Conservation (phyloP, 2,329 filamentous ascomycete genomes). For the Ascochyta clinopodiicola region DNA sequence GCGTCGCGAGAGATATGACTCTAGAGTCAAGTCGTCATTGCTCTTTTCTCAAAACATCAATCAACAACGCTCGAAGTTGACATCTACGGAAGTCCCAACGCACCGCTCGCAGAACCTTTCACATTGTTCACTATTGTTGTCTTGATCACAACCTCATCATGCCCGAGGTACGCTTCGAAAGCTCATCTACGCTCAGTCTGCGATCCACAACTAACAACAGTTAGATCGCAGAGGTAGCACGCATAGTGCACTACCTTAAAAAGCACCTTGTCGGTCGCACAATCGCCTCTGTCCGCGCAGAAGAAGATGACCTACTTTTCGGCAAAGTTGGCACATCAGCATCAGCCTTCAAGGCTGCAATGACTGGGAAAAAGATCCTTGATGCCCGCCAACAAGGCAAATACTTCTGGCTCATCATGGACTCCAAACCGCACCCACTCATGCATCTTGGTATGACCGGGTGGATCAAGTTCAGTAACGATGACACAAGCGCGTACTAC, state of each 20-base stretch:
- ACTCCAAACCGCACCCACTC: conserved; percentile 79
- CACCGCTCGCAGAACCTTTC: background rate
- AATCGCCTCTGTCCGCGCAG: conserved; percentile 71
- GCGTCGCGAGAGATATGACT: conserved; percentile 14
- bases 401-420: conserved; percentile 92
- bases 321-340: conserved; percentile 88
- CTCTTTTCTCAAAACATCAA: background rate
- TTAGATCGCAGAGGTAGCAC: conserved; percentile 69
- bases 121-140: background rate
- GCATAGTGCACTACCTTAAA: conserved; percentile 83
- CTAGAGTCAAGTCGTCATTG: conserved; percentile 8
- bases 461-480: conserved; percentile 86
- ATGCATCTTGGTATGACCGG: conserved; percentile 81
- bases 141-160: conserved; percentile 23
- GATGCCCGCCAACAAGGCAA: conserved; percentile 88
- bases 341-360: conserved; percentile 72
- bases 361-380: conserved; percentile 75
- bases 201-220: background rate
- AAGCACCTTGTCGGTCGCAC: conserved; percentile 84
- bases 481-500: conserved; percentile 81
- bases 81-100: no score
- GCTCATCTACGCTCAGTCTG: background rate
- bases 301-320: conserved; percentile 85
- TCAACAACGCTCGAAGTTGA: background rate
- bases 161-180: conserved; percentile 41